Percentiles rank a stretch among this genome's conserved stretches.
These are phyloP conservation scores for Yamadazyma membranifaciens DNA, from an alignment of 1,139 yeast species.

Conservation along the genomic window DNA sequence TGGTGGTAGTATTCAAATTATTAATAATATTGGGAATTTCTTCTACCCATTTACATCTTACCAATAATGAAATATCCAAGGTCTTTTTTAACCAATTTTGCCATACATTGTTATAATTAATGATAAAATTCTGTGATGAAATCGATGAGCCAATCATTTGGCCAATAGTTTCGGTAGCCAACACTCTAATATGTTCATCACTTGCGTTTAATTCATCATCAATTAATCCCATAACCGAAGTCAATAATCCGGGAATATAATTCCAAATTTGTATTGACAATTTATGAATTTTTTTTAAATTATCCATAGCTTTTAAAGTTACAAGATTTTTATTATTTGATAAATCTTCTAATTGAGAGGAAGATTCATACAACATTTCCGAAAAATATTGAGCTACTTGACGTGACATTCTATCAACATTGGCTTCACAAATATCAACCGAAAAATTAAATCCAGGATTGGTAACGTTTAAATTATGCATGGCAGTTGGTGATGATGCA, in stretches of 20 bases:
- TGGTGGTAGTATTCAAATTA: constrained; percentile 35
- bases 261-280: constrained; percentile 73
- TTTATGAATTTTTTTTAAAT: constrained; percentile 58
- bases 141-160: constrained; percentile 49
- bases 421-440: constrained; percentile 64
- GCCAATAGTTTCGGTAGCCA: constrained; percentile 78
- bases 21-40: constrained; percentile 38
- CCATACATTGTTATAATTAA: constrained; percentile 63
- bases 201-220: constrained; percentile 82
- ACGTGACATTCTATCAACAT: constrained; percentile 74
- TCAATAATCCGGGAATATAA: constrained; percentile 70
- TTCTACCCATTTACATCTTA: constrained; percentile 71
- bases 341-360: constrained; percentile 25
- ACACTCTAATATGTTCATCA: constrained; percentile 55
- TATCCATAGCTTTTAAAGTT: constrained; percentile 33
- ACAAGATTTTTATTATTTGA: constrained; percentile 14
- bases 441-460: constrained; percentile 70
- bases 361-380: constrained; percentile 61
- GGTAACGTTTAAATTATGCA: constrained; percentile 8
- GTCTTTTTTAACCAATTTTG: constrained; percentile 70
- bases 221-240: constrained; percentile 74
- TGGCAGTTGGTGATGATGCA: constrained; percentile 3
- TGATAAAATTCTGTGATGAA: constrained; percentile 50
- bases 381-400: constrained; percentile 79
- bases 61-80: constrained; percentile 63